Conservation (phyloP, 2,329 filamentous ascomycete genomes). For the Ophiostoma angusticollis region DNA sequence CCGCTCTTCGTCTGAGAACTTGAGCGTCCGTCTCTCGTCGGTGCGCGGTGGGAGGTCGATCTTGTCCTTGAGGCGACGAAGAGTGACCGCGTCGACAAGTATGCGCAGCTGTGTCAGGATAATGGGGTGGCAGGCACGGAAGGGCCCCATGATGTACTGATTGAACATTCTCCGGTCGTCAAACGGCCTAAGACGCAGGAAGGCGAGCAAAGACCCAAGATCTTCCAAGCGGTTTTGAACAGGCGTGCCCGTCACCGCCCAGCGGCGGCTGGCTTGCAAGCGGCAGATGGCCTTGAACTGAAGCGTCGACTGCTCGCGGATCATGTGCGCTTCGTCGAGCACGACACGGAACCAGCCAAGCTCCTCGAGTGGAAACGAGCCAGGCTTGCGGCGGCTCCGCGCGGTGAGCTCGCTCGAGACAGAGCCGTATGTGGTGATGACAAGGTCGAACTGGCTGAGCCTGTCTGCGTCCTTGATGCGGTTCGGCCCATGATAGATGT, state of each 20-base stretch:
- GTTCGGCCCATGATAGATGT: constrained; percentile 76
- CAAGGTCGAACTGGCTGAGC: constrained; percentile 63
- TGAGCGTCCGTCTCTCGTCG: constrained; percentile 60
- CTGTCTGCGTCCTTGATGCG: constrained; percentile 56
- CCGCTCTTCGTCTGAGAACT: constrained; percentile 64
- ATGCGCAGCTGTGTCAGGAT: constrained; percentile 77
- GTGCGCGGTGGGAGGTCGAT: constrained; percentile 66
- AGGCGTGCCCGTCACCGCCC: constrained; percentile 95
- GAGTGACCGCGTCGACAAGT: constrained; percentile 85
- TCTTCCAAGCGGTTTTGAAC: constrained; percentile 92
- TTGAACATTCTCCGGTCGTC: constrained; percentile 64
- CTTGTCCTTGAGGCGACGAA: constrained; percentile 83
- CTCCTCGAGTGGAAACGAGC: constrained; percentile 53
- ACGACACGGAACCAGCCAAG: constrained; percentile 91
- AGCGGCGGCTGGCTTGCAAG: constrained; percentile 67
- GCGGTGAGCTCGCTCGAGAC: constrained; percentile 65
- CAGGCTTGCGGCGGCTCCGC: constrained; percentile 47
- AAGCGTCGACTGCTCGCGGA: constrained; percentile 69
- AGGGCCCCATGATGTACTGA: constrained; percentile 68
- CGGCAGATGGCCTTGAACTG: constrained; percentile 77
- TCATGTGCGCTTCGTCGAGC: constrained; percentile 88
- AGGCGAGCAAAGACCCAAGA: constrained; percentile 72
- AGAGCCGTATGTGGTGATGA: constrained; percentile 89
- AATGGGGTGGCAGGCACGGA: constrained; percentile 74
- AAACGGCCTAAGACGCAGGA: constrained; percentile 75